Percentiles rank a stretch among this genome's conserved stretches.
Conservation (phyloP, 1,284 basidiomycete species). For the Golubevia pallescens region DNA sequence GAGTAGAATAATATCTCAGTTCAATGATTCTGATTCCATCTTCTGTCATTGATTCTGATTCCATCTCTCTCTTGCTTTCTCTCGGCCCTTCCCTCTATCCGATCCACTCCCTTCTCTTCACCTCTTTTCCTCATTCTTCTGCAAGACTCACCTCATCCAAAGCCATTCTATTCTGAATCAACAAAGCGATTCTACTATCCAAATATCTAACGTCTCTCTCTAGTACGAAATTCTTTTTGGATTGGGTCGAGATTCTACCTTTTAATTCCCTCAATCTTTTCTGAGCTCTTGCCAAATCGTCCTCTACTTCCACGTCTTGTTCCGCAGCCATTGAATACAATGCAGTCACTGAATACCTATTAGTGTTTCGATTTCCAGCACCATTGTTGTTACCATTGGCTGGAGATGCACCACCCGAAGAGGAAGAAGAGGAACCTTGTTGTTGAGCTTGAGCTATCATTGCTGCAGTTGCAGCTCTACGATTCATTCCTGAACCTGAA, state of each 20-base stretch:
- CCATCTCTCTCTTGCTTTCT: background rate
- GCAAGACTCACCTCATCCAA: conserved; percentile 35
- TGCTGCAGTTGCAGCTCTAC: background rate
- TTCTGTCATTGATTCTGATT: background rate
- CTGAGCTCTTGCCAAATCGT: conserved; percentile 53
- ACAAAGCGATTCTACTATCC: conserved; percentile 61
- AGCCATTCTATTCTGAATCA: conserved; percentile 61
- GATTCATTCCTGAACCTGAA: background rate
- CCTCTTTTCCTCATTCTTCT: too few relatives aligned
- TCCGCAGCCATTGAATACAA: conserved; percentile 57
- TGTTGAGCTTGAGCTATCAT: background rate
- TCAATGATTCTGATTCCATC: background rate
- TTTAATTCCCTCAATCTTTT: conserved; percentile 51
- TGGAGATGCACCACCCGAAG: background rate
- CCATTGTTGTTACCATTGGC: background rate
- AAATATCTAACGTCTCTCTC: conserved; percentile 60
- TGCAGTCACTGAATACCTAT: conserved; percentile 55
- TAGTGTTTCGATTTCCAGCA: conserved; percentile 31
- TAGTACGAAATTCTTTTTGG: conserved; percentile 60
- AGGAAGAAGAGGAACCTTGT: background rate
- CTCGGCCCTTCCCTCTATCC: background rate
- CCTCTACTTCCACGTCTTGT: conserved; percentile 57
- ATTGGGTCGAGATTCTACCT: conserved; percentile 51
- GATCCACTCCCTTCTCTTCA: background rate
- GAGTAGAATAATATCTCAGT: background rate